Base-by-base conservation (phyloP, 306 rosid species). In the Canavalia ensiformis region DNA sequence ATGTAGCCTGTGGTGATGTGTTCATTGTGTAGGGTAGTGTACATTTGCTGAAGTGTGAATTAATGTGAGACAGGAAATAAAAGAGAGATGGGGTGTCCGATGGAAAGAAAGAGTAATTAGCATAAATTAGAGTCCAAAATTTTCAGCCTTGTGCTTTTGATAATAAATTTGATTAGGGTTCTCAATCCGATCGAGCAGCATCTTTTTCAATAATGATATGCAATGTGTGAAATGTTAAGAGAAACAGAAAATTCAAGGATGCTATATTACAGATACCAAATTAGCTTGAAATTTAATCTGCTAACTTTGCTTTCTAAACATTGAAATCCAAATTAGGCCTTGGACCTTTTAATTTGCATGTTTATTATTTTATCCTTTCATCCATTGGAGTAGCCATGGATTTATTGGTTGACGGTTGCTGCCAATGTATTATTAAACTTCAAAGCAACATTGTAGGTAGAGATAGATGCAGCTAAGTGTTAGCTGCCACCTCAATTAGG, bases 11-110 rank as follows among this genome's bases (percentile, higher is more conserved):
- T 30, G 35, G 70, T 29, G 45, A 55, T 54, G 34, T 70, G 70
- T 77, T 76, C 78, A 39, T 46, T 82, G 65, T 56, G 52, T 12
- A 41, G 30, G 68, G 56, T 56, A 5, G 6, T 73, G 54, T 55
- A 10, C 67, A 34, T 45, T 82, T 66, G 54, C 63, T 55, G 7
- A 46, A 66, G 77, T 68, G 71, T 37, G 46, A 28, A 37, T 45
- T 82, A 28, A 42, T 64, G 68, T 59, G 44, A 52, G 13, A 63
- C 50, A 55, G 80, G 51, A 56, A 80, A 72, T 63, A 5, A 25
- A 41, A 39, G 52, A 44, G 46, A n/a, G 3, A 66, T 45, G 68
- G 12, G 37, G 34, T 58, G 54, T 47, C 11, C 47, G 47, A 46
- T 37, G 59, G 65, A 41, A 78, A 18, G 13, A 64, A 2, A 65